Conservation (phyloP, 441 rosid species). For the Aquilaria agallochum region DNA sequence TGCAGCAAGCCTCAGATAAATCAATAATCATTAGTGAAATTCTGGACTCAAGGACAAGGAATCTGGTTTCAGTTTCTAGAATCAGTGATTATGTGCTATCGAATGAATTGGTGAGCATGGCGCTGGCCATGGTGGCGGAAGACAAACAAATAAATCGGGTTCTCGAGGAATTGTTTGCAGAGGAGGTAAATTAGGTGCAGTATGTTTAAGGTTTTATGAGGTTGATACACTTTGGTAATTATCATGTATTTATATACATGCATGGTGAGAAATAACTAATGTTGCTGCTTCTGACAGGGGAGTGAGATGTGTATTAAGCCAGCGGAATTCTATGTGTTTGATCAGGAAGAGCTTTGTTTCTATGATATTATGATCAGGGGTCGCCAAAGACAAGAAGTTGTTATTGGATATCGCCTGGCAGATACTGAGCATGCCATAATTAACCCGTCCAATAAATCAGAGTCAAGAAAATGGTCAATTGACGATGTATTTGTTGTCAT, state of each 20-base stretch:
- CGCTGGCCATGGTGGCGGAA: conserved; percentile 91
- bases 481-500: conserved; percentile 85
- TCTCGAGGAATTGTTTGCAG: conserved; percentile 81
- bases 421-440: conserved; percentile 59
- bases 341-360: conserved; percentile 79
- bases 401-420: conserved; percentile 75
- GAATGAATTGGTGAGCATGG: conserved; percentile 90
- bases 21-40: conserved; percentile 90
- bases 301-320: conserved; percentile 86
- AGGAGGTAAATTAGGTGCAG: conserved; percentile 40
- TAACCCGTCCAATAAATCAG: conserved; percentile 59
- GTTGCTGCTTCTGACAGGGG: conserved; percentile 37
- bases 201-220: background rate
- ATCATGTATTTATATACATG: background rate
- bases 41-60: conserved; percentile 93
- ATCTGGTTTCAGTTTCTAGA: conserved; percentile 85
- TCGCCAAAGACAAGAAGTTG: conserved; percentile 64
- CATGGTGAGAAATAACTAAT: background rate
- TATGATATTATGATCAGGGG: conserved; percentile 72
- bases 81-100: conserved; percentile 92
- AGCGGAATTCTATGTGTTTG: conserved; percentile 78
- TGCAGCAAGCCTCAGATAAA: conserved; percentile 92
- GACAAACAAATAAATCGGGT: conserved; percentile 94
- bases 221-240: background rate
- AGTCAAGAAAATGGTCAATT: conserved; percentile 72